A percentile compares a stretch with the other conserved stretches of the same genome.
phyloP scores from a whole-genome alignment of 495 filamentous ascomycete genomes.

The Hapsidospora chrysogenum region DNA sequence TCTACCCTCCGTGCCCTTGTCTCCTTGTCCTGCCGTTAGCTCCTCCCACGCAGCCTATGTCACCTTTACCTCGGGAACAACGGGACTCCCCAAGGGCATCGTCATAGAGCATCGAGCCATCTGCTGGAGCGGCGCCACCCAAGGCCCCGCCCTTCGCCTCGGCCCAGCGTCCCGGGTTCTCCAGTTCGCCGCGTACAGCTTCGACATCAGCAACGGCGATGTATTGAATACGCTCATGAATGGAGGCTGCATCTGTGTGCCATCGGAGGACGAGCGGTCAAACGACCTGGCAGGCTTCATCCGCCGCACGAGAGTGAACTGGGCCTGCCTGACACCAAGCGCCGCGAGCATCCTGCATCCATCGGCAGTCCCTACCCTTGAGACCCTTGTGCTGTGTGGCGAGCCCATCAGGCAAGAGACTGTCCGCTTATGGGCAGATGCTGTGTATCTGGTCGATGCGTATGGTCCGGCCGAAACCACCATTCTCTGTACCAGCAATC shows the following conservation, averaged over 20 bases:
- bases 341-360: constrained; percentile 24
- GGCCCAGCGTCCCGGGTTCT: constrained; percentile 20
- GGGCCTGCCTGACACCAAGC: constrained; percentile 15
- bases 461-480: constrained; percentile 1
- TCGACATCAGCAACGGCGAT: constrained; percentile 35
- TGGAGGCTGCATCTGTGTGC: constrained; percentile 10
- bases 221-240: constrained; percentile 32
- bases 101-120: constrained; percentile 7
- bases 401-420: constrained; percentile 7
- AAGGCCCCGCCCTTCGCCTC: constrained; percentile 1
- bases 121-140: constrained; percentile 2
- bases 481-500: background rate
- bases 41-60: background rate
- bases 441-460: background rate
- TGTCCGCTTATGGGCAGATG: constrained; percentile 7
- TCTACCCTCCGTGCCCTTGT: too few species aligned
- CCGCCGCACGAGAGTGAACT: constrained; percentile 2
- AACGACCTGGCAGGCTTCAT: constrained; percentile 7
- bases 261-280: constrained; percentile 5
- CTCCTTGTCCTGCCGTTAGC: background rate
- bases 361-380: constrained; percentile 5
- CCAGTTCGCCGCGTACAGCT: constrained; percentile 39
- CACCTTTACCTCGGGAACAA: background rate
- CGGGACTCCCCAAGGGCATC: background rate
- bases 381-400: constrained; percentile 19